A percentile compares a stretch with the other conserved stretches of the same genome.
phyloP scores from a whole-genome alignment of 2,329 filamentous ascomycete species.

The Alternaria tenuissima region DNA sequence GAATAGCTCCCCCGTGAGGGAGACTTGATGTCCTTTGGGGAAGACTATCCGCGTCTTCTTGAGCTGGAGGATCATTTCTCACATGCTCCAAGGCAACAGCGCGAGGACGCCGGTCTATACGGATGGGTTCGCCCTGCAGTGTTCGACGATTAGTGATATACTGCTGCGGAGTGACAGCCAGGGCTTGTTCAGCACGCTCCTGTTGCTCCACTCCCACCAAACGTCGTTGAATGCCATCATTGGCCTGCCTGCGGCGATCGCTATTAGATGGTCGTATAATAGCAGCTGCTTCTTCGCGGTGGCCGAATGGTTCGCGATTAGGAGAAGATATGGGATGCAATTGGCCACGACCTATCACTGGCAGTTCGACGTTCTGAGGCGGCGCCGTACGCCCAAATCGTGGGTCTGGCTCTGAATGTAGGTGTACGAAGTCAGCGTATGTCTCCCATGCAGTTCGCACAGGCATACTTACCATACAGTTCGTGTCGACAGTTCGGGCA shows the following conservation, averaged over 20 bases:
- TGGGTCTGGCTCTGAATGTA: neutral
- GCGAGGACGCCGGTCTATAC: neutral
- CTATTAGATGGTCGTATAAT: neutral
- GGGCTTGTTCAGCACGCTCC: neutral
- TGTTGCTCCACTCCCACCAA: neutral
- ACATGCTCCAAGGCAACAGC: neutral
- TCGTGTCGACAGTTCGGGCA: conserved; percentile 12
- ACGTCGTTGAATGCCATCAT: neutral
- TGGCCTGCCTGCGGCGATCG: neutral
- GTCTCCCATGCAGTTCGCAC: too few relatives aligned
- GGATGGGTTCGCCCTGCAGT: neutral
- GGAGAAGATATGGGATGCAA: neutral
- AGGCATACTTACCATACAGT: conserved; percentile 1
- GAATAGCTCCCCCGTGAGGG: neutral
- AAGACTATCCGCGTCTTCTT: neutral
- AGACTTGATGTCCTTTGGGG: neutral
- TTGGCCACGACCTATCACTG: neutral
- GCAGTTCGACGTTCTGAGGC: neutral
- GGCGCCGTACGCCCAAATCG: neutral
- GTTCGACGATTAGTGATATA: neutral
- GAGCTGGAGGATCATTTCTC: neutral
- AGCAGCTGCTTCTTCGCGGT: neutral
- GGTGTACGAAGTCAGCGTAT: too few relatives aligned
- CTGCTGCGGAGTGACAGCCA: neutral
- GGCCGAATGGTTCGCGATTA: neutral